Percentiles rank a stretch among this genome's conserved stretches.
These are phyloP conservation scores for Thymus mandschuricus DNA, from an alignment of 257 asterid species.

Conservation along the genomic window DNA sequence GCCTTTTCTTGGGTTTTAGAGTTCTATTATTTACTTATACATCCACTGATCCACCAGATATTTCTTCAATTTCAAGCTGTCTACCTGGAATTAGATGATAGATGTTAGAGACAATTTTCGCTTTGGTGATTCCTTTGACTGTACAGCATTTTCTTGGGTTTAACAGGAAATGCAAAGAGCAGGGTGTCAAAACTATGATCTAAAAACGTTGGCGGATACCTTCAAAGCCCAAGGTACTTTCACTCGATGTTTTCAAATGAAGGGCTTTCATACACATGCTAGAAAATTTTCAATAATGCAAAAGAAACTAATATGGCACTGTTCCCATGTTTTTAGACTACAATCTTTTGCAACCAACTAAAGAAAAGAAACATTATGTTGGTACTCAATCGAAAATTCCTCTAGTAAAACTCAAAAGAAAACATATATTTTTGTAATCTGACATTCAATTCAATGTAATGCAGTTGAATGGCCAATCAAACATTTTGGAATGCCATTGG, in stretches of 20 bases:
- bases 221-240: slow-evolving; percentile 73
- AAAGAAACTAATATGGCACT: background rate
- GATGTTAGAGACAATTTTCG: background rate
- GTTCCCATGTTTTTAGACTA: background rate
- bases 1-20: background rate
- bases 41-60: background rate
- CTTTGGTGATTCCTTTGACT: slow-evolving; percentile 26
- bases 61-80: background rate
- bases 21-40: background rate
- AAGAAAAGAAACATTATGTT: background rate
- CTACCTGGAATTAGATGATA: background rate
- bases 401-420: background rate
- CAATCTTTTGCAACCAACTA: background rate
- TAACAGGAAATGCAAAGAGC: slow-evolving; percentile 75
- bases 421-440: background rate
- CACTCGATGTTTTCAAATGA: background rate
- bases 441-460: background rate
- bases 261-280: background rate
- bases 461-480: slow-evolving; percentile 4
- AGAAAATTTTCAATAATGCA: background rate
- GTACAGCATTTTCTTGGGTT: slow-evolving; percentile 20
- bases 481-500: background rate
- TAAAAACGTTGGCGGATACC: slow-evolving; percentile 67
- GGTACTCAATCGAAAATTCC: no score
- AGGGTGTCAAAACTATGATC: slow-evolving; percentile 57